Percentiles rank a stretch among this genome's conserved stretches.
These are phyloP conservation scores for Gigaspora rosea DNA, from an alignment of 192 early-diverging fungal species.

Conservation along the genomic window DNA sequence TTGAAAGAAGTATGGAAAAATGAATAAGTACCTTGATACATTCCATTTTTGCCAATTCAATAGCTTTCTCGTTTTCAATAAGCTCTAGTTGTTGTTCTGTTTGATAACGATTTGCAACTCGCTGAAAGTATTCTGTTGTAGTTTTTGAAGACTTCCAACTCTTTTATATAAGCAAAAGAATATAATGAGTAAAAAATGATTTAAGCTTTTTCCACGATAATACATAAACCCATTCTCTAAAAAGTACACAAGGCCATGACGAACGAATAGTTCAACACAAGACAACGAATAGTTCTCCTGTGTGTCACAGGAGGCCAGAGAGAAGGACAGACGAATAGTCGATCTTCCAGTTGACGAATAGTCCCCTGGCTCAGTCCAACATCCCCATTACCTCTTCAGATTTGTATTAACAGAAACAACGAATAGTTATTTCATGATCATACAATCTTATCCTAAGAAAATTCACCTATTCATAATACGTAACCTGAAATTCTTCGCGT, in stretches of 20 bases:
- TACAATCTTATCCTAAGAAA: slow-evolving; percentile 29
- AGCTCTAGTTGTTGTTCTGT: background rate
- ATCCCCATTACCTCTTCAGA: background rate
- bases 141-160: slow-evolving; percentile 22
- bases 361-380: slow-evolving; percentile 27
- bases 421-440: slow-evolving; percentile 20
- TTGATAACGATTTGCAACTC: background rate
- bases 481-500: background rate
- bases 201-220: background rate
- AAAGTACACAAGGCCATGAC: slow-evolving; percentile 23
- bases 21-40: slow-evolving; percentile 1
- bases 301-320: slow-evolving; percentile 29
- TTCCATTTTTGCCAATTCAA: slow-evolving; percentile 15
- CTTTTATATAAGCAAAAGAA: background rate
- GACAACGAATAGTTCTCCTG: slow-evolving; percentile 22
- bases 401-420: slow-evolving; percentile 23
- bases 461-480: background rate
- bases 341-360: slow-evolving; percentile 35
- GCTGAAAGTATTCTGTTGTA: slow-evolving; percentile 18
- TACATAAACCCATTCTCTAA: slow-evolving; percentile 9
- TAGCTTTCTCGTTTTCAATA: slow-evolving; percentile 18
- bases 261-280: slow-evolving; percentile 32
- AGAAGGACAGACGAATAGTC: slow-evolving; percentile 30
- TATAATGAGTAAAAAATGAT: slow-evolving; percentile 14
- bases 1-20: background rate